A percentile compares a stretch with the other conserved stretches of the same genome.
Conservation (phyloP, 306 rosid genomes). For the Oemleria cerasiformis region DNA sequence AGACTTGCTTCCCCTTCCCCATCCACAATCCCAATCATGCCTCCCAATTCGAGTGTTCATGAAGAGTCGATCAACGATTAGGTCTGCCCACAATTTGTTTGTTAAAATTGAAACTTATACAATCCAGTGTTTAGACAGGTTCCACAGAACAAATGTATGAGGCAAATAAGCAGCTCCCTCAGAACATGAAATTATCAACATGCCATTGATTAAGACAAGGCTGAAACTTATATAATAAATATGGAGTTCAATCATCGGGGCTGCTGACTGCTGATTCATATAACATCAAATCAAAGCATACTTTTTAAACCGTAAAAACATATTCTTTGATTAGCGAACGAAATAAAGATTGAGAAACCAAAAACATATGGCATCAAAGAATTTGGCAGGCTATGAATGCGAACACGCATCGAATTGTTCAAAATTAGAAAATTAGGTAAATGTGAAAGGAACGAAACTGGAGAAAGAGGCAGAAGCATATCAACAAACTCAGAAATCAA, state of each 20-base stretch:
- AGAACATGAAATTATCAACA: conserved; percentile 12
- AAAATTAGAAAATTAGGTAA: no score
- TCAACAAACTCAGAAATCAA: no score
- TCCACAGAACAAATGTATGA: background rate
- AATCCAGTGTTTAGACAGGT: no score
- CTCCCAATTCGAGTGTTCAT: background rate
- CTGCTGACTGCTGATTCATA: background rate
- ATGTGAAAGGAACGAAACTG: background rate
- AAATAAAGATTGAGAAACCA: background rate
- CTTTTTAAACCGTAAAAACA: background rate
- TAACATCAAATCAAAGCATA: background rate
- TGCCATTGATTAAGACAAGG: conserved; percentile 15
- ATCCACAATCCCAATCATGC: background rate
- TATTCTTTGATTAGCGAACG: background rate
- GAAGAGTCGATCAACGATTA: no score
- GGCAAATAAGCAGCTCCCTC: conserved; percentile 5
- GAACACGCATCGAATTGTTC: background rate
- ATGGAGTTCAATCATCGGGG: conserved; percentile 17
- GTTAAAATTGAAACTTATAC: background rate
- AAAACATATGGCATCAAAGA: background rate
- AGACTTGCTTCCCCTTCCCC: background rate
- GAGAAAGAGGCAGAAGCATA: background rate
- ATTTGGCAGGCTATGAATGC: background rate
- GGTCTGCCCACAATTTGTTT: no score
- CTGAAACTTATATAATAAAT: conserved; percentile 16